Percentiles rank a stretch among this genome's conserved stretches.
phyloP scores from a whole-genome alignment of 2,329 filamentous ascomycete species.

The Paracoccidioides brasiliensis region DNA sequence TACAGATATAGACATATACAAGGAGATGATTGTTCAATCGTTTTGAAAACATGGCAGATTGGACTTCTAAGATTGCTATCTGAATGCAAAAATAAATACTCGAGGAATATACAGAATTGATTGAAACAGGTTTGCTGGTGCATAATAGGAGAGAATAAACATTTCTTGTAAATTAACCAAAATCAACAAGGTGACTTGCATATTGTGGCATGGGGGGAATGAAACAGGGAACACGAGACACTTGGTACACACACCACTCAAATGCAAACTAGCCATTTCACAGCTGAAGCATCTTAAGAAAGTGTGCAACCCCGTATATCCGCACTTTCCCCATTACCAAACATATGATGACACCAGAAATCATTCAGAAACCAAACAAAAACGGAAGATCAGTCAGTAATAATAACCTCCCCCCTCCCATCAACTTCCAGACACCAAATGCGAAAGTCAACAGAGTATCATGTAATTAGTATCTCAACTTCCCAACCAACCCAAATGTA shows the following conservation, averaged over 20 bases:
- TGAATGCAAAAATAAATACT: not conserved
- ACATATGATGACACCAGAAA: not conserved
- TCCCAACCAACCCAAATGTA: constrained; percentile 42
- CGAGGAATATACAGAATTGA: not conserved
- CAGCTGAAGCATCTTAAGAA: too few relatives aligned
- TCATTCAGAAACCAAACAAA: not conserved
- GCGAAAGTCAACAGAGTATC: too few relatives aligned
- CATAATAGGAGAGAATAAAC: not conserved
- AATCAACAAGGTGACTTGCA: too few relatives aligned
- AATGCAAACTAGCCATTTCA: too few relatives aligned
- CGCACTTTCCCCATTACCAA: too few relatives aligned
- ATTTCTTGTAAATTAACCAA: not conserved
- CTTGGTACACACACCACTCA: too few relatives aligned
- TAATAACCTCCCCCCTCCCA: not conserved
- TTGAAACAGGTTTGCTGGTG: not conserved
- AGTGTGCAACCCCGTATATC: too few relatives aligned
- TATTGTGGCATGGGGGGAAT: too few relatives aligned
- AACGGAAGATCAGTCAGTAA: not conserved
- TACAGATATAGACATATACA: not conserved
- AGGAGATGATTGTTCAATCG: not conserved
- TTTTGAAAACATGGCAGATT: not conserved
- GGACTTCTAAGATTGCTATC: not conserved
- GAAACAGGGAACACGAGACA: too few relatives aligned
- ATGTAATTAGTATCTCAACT: constrained; percentile 34
- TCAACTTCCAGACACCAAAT: not conserved